A percentile compares a stretch with the other conserved stretches of the same genome.
phyloP scores from a whole-genome alignment of 129 eudicot genomes.

The Calendula officinalis region DNA sequence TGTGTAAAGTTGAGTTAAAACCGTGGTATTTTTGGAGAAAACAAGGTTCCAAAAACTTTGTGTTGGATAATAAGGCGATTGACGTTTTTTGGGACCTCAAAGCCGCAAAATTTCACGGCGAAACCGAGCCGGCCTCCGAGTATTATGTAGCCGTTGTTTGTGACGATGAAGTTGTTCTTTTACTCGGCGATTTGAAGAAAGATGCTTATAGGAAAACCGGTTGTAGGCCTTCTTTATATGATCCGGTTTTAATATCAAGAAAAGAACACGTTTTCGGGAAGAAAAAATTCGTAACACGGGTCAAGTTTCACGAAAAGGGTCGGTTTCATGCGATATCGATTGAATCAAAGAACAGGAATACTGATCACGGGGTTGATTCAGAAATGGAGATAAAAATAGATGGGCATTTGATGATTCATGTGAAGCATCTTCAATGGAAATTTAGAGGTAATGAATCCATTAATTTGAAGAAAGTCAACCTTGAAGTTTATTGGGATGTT shows the following conservation, averaged over 20 bases:
- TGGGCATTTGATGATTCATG: constrained; percentile 69
- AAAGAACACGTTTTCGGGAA: constrained; percentile 90
- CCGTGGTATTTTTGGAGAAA: constrained; percentile 98
- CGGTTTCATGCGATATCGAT: constrained; percentile 68
- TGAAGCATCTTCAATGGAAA: constrained; percentile 89
- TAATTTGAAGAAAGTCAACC: constrained; percentile 47
- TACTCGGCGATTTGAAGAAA: constrained; percentile 73
- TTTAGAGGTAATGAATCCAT: constrained; percentile 79
- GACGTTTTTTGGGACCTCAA: constrained; percentile 86
- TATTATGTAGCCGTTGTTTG: constrained; percentile 86
- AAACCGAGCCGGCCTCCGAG: constrained; percentile 79
- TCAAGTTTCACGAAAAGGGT: constrained; percentile 72
- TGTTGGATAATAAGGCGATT: constrained; percentile 56
- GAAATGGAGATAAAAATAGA: constrained; percentile 94
- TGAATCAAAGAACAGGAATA: constrained; percentile 52
- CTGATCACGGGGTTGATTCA: constrained; percentile 46
- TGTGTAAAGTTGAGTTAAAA: constrained; percentile 87
- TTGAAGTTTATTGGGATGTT: constrained; percentile 91
- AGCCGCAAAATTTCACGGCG: constrained; percentile 77
- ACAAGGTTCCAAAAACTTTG: constrained; percentile 72
- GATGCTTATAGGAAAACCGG: constrained; percentile 88
- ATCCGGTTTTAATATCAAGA: constrained; percentile 69
- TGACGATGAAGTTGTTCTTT: constrained; percentile 71
- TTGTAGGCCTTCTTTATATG: constrained; percentile 75
- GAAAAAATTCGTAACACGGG: constrained; percentile 60